Base-by-base conservation (phyloP, 2,329 filamentous ascomycete species). In the Lasiodiplodia sp. region DNA sequence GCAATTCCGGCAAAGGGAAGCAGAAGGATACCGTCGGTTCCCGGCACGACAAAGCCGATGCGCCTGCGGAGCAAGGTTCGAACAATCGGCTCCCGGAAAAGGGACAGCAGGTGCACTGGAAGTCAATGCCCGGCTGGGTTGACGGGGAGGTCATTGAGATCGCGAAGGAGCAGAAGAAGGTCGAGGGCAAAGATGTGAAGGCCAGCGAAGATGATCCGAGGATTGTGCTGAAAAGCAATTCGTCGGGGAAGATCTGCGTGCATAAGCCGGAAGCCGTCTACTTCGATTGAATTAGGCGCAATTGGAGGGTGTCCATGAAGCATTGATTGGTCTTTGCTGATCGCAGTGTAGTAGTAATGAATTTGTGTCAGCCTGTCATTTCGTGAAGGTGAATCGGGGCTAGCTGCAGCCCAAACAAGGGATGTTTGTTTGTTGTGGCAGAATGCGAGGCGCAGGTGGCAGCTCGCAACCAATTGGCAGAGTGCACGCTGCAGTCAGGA, bases 251-350 rank as follows among this genome's bases (percentile, higher is more conserved):
- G 74, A 76, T 80, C 34, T 79, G 76, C 38, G 80, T 83, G 62
- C 81, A 83, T 65, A 83, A 83, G 74, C 78, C 81, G 3, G 79
- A 83, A 23, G 78, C 77, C 38, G 79, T 81, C 64, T 82, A 79
- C 69, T 83, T 82, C 69, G 81, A 81, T 57, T 80, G 53, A 67
- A n/a, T 28, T 28, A 18, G 40, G 40, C 40, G 38, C 8, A 12
- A n/a, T 49, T 18, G 40, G 25, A 12, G 34, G 16, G 4, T 5
- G 7, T 3, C n/a, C 18, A n/a, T n/a, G 18, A 47, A 47, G 18
- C 18, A n/a, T 47, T 3, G 16, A n/a, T 47, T n/a, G 3, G 28
- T 28, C 28, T 28, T 47, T n/a, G 40, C 40, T 47, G 40, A 47
- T 47, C 40, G 40, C 40, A 47, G 28, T 58, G 56, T 16, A 28